A percentile compares a stretch with the other conserved stretches of the same genome.
Conservation (phyloP, 768 basidiomycete genomes). For the Punctularia strigosozonata region DNA sequence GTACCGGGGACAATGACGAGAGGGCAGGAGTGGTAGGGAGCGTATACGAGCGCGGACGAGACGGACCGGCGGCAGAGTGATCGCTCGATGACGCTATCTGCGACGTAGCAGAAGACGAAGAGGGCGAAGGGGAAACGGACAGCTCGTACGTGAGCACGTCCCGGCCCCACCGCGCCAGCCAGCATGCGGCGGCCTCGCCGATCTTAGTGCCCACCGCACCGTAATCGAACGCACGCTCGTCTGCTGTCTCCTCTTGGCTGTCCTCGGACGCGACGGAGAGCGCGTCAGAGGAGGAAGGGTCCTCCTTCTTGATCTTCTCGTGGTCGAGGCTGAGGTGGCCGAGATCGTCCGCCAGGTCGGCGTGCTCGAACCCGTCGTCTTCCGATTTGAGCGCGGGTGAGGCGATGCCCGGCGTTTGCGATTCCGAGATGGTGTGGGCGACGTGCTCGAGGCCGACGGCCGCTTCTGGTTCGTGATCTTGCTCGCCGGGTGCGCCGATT, state of each 20-base stretch:
- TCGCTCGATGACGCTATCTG: too few relatives aligned
- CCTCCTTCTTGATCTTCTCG: slow-evolving; percentile 9
- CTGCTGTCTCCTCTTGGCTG: slow-evolving; percentile 8
- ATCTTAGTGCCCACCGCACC: slow-evolving; percentile 88
- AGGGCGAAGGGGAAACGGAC: slow-evolving; percentile 8
- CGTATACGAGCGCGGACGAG: neutral
- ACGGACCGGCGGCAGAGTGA: too few relatives aligned
- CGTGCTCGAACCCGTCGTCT: slow-evolving; percentile 18
- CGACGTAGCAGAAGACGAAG: too few relatives aligned
- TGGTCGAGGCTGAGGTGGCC: slow-evolving; percentile 5
- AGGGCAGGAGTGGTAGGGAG: slow-evolving; percentile 1
- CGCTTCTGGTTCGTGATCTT: slow-evolving; percentile 33
- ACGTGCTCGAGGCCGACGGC: slow-evolving; percentile 64
- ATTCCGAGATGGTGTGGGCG: slow-evolving; percentile 29
- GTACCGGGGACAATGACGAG: slow-evolving; percentile 2
- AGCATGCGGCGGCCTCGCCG: slow-evolving; percentile 80
- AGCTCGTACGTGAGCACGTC: slow-evolving; percentile 69
- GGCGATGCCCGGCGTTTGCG: neutral
- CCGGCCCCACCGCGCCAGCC: slow-evolving; percentile 76
- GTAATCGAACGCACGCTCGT: slow-evolving; percentile 48
- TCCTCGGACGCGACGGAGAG: slow-evolving; percentile 5
- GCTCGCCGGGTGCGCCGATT: slow-evolving; percentile 29
- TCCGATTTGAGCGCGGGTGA: slow-evolving; percentile 18
- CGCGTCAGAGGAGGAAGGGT: slow-evolving; percentile 6
- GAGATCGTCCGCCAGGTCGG: slow-evolving; percentile 5